Percentiles rank a stretch among this genome's conserved stretches.
Conservation (phyloP, 2,329 filamentous ascomycete genomes). For the Hymenoscyphus fraxineus region DNA sequence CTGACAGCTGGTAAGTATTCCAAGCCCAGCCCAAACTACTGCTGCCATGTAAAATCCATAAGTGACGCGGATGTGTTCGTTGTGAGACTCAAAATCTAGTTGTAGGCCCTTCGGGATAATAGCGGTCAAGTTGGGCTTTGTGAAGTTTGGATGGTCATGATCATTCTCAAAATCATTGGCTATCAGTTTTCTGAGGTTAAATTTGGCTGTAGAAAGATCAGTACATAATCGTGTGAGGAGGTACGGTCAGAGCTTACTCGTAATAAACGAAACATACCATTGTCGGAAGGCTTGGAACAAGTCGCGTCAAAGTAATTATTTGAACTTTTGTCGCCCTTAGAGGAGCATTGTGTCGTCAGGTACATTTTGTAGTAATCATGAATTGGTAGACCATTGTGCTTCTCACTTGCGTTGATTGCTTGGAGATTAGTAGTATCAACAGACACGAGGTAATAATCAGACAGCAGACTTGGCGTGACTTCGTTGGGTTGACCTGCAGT, state of each 20-base stretch:
- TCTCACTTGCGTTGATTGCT: background rate
- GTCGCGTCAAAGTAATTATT: background rate
- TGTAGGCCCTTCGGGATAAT: background rate
- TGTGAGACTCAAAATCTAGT: background rate
- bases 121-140: background rate
- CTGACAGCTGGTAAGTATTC: too few species aligned
- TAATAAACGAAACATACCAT: background rate
- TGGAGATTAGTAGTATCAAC: background rate
- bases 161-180: background rate
- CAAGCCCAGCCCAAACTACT: background rate
- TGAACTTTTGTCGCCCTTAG: background rate
- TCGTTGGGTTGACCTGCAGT: background rate
- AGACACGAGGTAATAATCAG: background rate
- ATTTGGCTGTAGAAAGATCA: background rate
- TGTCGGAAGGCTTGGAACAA: background rate
- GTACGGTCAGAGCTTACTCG: background rate
- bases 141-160: background rate
- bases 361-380: background rate
- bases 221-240: background rate
- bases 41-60: background rate
- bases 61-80: background rate
- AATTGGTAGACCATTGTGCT: background rate
- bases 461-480: background rate
- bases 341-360: background rate
- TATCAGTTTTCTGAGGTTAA: background rate